phyloP scores from a whole-genome alignment of 352 stramenopile genomes.

The Phytophthora cajani region DNA sequence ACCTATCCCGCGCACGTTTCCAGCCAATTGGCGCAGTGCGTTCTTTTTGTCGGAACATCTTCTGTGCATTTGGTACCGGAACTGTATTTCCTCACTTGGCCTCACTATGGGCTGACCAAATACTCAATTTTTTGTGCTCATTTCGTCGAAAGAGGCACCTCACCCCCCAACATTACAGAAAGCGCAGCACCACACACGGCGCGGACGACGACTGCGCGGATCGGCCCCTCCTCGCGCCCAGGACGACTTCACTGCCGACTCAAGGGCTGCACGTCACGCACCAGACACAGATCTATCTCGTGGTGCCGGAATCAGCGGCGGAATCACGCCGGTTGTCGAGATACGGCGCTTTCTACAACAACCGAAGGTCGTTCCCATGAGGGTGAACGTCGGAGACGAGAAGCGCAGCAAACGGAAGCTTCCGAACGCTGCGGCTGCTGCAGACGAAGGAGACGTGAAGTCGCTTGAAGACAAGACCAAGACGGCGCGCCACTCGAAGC shows the following conservation, averaged over 20 bases:
- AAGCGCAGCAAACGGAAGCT: slow-evolving; percentile 43
- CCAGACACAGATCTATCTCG: slow-evolving; percentile 22
- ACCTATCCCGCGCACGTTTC: slow-evolving; percentile 23
- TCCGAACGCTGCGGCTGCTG: slow-evolving; percentile 11
- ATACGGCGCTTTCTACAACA: slow-evolving; percentile 36
- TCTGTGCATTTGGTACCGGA: slow-evolving; percentile 24
- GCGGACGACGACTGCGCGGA: slow-evolving; percentile 7
- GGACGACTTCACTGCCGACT: not conserved
- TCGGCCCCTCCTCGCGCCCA: slow-evolving; percentile 6
- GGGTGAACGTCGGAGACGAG: slow-evolving; percentile 39
- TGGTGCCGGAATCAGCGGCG: slow-evolving; percentile 23
- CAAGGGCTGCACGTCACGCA: not conserved
- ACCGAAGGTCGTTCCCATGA: slow-evolving; percentile 31
- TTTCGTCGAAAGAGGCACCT: slow-evolving; percentile 24
- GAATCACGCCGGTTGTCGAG: slow-evolving; percentile 22
- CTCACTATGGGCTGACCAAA: slow-evolving; percentile 20
- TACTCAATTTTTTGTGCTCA: slow-evolving; percentile 9
- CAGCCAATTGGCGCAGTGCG: slow-evolving; percentile 9
- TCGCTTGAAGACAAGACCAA: slow-evolving; percentile 7
- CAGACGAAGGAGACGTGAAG: slow-evolving; percentile 20
- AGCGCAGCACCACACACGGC: slow-evolving; percentile 19
- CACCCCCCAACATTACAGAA: slow-evolving; percentile 3
- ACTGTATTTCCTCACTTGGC: slow-evolving; percentile 9
- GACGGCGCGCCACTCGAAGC: slow-evolving; percentile 48
- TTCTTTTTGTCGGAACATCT: slow-evolving; percentile 19